A percentile compares a stretch with the other conserved stretches of the same genome.
Conservation (phyloP, 139 green algal genomes). For the Chlorella vulgaris region DNA sequence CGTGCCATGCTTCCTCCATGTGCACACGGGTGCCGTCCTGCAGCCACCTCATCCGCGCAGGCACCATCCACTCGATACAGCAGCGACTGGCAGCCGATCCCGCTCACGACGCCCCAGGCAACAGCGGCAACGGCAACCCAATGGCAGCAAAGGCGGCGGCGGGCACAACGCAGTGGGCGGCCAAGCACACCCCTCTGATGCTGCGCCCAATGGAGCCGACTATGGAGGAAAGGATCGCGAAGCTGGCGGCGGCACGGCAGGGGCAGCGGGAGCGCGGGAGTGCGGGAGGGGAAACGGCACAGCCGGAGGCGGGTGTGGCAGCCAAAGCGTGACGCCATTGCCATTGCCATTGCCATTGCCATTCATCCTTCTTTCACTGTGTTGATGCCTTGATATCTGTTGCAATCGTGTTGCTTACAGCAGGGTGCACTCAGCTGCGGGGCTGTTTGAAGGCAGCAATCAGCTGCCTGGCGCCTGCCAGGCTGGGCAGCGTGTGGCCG, state of each 20-base stretch:
- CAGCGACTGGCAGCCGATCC: background rate
- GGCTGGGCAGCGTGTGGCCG: background rate
- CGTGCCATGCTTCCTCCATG: no score
- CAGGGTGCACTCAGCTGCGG: background rate
- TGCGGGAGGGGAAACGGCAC: background rate
- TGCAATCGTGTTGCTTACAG: background rate
- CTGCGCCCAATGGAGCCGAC: conserved; percentile 59
- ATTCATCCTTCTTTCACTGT: background rate
- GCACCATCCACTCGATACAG: conserved; percentile 10
- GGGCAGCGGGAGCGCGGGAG: background rate
- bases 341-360: background rate
- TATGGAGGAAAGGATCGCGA: conserved; percentile 61
- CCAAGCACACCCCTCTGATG: conserved; percentile 54
- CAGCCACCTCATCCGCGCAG: conserved; percentile 33
- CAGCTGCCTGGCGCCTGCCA: conserved; percentile 3
- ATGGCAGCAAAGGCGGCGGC: background rate
- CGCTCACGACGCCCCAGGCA: background rate
- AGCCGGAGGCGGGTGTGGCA: background rate
- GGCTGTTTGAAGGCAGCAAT: conserved; percentile 22
- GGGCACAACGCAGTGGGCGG: background rate
- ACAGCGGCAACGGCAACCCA: background rate
- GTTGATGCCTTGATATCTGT: background rate
- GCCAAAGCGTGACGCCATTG: background rate
- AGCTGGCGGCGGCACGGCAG: background rate
- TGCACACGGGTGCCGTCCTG: no score